Evolutionary conservation across 257 asterid genomes (phyloP), one percentile per base, ranked within the genome.

Genomic region (Linderniella brevidens): DNA sequence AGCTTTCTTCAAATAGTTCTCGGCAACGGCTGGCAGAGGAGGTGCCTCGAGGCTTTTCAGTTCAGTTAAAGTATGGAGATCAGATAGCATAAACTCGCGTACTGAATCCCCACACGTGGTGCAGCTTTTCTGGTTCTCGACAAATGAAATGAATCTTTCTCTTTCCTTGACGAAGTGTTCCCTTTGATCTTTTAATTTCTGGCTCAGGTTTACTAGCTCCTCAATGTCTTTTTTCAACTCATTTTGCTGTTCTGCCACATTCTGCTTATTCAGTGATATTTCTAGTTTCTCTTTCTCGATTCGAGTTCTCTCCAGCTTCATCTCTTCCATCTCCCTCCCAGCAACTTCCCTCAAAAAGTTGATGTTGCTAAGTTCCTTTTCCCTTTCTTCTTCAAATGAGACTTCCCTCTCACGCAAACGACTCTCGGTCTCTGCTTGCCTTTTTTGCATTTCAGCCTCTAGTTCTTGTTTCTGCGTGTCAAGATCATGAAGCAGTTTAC

Each of bases 211-310:
- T 64, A 77, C 86, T 55, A 90, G 78, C 64, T 78, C 94, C 58
- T 79, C 92, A 5, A 90, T 79, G 68, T 90, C 99, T 44, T 77
- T 76, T 60, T 75, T 77, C 77, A 90, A 76, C 68, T 74, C 99
- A 61, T 13, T n/a, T 44, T 85, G 96, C 38, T 78, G 94, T 44
- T 56, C 62, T 64, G 80, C 99, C 25, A 79, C 68, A 59, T 69
- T 90, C 64, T 72, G 61, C 80, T 85, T 85, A 61, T 79, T 81
- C 54, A 71, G 61, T 32, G 58, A 73, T 51, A 75, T 63, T 54
- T 85, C 96, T 54, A 59, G 59, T 55, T 71, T 75, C 58, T 85
- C 99, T 64, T 75, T 90, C 63, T 77, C 88, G 12, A 75, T 46
- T 49, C 58, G 49, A 52, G 47, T 56, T 49, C 80, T 72, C 69